These are phyloP conservation scores for Neodidymelliopsis sp. DNA, from an alignment of 2,329 filamentous ascomycete species.

Conservation along the genomic window DNA sequence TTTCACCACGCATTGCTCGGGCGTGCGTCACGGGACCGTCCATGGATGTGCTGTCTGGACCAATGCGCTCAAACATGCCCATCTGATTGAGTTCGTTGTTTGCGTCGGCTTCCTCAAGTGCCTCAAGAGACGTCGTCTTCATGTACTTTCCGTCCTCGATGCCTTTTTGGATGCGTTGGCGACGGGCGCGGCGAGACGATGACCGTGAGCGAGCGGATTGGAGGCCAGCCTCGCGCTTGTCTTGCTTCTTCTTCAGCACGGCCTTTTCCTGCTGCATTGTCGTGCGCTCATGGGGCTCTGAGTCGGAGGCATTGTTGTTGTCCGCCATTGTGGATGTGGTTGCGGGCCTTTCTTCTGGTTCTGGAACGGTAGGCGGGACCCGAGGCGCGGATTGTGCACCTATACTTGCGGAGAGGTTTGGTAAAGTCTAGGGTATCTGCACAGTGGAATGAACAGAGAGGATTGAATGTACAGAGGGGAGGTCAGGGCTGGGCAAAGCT, in stretches of 20 bases:
- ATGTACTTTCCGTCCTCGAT: constrained; percentile 60
- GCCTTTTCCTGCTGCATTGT: constrained; percentile 57
- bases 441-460: constrained; percentile 11
- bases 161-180: constrained; percentile 55
- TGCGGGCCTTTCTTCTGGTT: constrained; percentile 7
- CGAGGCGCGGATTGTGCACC: constrained; percentile 12
- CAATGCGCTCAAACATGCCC: constrained; percentile 63
- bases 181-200: constrained; percentile 56
- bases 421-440: constrained; percentile 4
- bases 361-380: constrained; percentile 9
- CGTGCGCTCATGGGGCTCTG: constrained; percentile 51
- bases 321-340: constrained; percentile 34
- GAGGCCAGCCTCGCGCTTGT: constrained; percentile 46
- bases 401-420: constrained; percentile 14
- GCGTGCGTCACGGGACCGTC: constrained; percentile 64
- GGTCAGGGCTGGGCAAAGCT: constrained; percentile 17
- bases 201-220: constrained; percentile 57
- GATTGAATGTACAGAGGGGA: constrained; percentile 17
- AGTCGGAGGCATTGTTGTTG: constrained; percentile 37
- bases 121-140: constrained; percentile 58
- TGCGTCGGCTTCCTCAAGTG: constrained; percentile 60
- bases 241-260: constrained; percentile 51
- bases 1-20: constrained; percentile 62
- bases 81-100: constrained; percentile 57
- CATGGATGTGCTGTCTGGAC: constrained; percentile 63